These are phyloP conservation scores for Chlamydomonas sp. DNA, from an alignment of 139 green algal genomes.

Conservation along the genomic window DNA sequence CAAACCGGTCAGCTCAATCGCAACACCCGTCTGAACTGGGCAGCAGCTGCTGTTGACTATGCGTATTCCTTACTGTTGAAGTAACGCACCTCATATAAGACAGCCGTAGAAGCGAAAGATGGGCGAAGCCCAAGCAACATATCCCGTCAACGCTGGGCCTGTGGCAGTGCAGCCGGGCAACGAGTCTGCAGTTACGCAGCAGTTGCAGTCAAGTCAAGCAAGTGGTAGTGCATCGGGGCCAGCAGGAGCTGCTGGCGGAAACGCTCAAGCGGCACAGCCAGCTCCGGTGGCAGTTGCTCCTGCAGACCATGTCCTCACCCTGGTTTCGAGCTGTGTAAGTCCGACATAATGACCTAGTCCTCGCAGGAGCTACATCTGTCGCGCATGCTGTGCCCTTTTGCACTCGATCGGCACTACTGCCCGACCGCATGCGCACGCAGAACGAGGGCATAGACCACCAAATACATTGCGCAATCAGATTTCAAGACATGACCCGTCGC, in stretches of 20 bases:
- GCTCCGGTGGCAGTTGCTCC: not conserved
- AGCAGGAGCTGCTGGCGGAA: not conserved
- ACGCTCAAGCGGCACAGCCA: not conserved
- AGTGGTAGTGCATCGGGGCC: not conserved
- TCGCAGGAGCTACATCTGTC: too few relatives aligned
- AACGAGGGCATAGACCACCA: not conserved
- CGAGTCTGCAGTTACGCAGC: too few relatives aligned
- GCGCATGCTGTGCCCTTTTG: not conserved
- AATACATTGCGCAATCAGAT: not conserved
- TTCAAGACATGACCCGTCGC: not conserved
- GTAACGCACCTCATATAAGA: too few relatives aligned
- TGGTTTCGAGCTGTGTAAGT: slow-evolving; percentile 23
- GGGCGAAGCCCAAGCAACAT: too few relatives aligned
- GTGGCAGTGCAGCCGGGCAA: too few relatives aligned
- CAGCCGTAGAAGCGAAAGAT: too few relatives aligned
- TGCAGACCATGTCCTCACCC: slow-evolving; percentile 12
- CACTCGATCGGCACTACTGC: not conserved
- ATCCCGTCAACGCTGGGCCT: too few relatives aligned
- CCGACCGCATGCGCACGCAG: not conserved
- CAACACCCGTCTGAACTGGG: too few relatives aligned
- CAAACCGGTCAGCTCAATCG: too few relatives aligned
- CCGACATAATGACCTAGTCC: too few relatives aligned
- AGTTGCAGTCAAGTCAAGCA: not conserved
- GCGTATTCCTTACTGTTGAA: too few relatives aligned
- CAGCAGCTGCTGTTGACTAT: too few relatives aligned